These are phyloP conservation scores for Grigorovia humatica DNA, from an alignment of 805 yeast genomes.

Conservation along the genomic window DNA sequence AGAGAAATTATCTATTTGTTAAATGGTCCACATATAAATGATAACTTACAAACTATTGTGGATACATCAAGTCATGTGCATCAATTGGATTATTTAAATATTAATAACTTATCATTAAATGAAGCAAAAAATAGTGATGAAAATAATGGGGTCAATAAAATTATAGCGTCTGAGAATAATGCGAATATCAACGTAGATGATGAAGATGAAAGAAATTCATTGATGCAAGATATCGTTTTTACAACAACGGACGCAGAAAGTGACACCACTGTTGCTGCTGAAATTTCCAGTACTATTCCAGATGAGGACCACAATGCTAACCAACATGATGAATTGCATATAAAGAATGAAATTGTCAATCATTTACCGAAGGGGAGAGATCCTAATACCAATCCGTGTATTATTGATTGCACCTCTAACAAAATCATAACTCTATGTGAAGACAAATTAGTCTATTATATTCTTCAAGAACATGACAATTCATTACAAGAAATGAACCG, in stretches of 20 bases:
- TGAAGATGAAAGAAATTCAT: background rate
- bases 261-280: background rate
- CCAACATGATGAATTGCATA: no score
- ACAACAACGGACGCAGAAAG: background rate
- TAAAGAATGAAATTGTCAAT: background rate
- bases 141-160: background rate
- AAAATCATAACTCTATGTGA: background rate
- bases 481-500: background rate
- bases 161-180: background rate
- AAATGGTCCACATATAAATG: constrained; percentile 21
- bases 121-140: background rate
- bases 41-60: constrained; percentile 17
- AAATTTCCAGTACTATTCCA: background rate
- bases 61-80: constrained; percentile 15
- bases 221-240: background rate
- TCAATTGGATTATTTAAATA: constrained; percentile 16
- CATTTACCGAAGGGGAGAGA: background rate
- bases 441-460: background rate
- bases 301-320: background rate
- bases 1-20: constrained; percentile 27
- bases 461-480: background rate
- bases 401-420: background rate
- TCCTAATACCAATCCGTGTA: background rate
- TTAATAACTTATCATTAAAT: constrained; percentile 5
- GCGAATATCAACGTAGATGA: background rate